These are phyloP conservation scores for Saccharum officinarum DNA, from an alignment of 176 grass and related monocot genomes.

Conservation along the genomic window DNA sequence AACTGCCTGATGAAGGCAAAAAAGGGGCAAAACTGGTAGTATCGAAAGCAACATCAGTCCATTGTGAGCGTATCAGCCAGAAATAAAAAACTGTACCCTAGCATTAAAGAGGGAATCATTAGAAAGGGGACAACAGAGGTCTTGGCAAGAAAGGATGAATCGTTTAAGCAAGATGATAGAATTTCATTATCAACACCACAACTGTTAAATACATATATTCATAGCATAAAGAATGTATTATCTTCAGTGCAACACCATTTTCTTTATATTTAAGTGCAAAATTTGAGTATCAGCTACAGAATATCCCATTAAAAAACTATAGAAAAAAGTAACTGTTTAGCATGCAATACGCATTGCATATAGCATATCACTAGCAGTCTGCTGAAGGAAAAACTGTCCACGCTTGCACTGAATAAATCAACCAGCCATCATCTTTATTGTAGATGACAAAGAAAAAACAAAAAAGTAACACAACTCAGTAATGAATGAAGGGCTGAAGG, in stretches of 20 bases:
- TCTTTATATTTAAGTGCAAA: slow-evolving; percentile 5
- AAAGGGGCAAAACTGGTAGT: not conserved
- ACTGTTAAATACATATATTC: not conserved
- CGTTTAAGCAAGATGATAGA: not conserved
- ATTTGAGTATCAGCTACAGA: not conserved
- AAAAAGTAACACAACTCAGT: not conserved
- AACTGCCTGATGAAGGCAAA: not conserved
- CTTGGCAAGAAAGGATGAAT: not conserved
- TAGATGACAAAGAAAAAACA: not conserved
- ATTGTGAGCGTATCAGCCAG: slow-evolving; percentile 22
- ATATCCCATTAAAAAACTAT: not conserved
- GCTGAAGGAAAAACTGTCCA: not conserved
- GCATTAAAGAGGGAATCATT: not conserved
- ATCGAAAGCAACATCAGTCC: slow-evolving; percentile 12
- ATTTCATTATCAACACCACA: not conserved
- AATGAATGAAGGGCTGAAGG: not conserved
- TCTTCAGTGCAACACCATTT: not conserved
- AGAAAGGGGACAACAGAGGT: not conserved
- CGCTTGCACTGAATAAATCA: slow-evolving; percentile 5
- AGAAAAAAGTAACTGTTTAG: slow-evolving; percentile 1
- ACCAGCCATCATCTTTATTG: not conserved
- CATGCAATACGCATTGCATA: not conserved
- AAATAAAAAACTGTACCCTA: not conserved
- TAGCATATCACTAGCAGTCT: not conserved
- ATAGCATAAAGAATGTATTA: not conserved